A percentile compares a stretch with the other conserved stretches of the same genome.
Evolutionary conservation across 352 stramenopile species (phyloP).

Genomic region (Blastocystis sp.): DNA sequence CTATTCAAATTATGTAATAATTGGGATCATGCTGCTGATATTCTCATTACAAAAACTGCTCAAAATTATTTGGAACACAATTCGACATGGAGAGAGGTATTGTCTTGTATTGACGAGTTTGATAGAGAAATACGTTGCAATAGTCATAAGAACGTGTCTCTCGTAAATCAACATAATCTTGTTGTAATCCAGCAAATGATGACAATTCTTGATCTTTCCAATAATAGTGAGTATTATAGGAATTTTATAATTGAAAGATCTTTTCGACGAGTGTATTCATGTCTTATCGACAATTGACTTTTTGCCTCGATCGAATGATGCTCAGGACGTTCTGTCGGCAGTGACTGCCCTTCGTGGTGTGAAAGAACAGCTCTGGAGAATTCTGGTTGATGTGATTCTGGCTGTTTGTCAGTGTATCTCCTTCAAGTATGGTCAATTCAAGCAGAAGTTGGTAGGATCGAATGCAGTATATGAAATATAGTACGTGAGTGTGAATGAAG

Average conservation of each 20-base stretch:
- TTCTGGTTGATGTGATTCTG: conserved; percentile 16
- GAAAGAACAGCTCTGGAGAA: background rate
- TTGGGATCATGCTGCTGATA: background rate
- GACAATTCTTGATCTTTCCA: background rate
- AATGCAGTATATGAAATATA: background rate
- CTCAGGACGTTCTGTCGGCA: background rate
- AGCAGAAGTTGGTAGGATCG: background rate
- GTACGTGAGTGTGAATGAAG: conserved; percentile 21
- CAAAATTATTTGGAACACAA: background rate
- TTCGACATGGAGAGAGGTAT: background rate
- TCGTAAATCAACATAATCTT: background rate
- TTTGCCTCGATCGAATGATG: background rate
- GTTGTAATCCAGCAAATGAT: background rate
- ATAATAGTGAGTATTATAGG: background rate
- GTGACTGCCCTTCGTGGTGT: background rate
- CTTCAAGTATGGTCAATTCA: conserved; percentile 23
- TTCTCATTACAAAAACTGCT: background rate
- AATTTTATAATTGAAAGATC: background rate
- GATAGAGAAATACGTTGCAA: background rate
- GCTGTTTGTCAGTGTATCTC: background rate
- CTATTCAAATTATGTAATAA: conserved; percentile 41
- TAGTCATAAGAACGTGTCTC: background rate
- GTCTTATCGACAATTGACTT: background rate
- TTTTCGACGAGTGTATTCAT: background rate
- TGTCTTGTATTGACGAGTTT: background rate